Base-by-base conservation (phyloP, 2,329 filamentous ascomycete species). In the Aspergillus oerlinghausenensis region DNA sequence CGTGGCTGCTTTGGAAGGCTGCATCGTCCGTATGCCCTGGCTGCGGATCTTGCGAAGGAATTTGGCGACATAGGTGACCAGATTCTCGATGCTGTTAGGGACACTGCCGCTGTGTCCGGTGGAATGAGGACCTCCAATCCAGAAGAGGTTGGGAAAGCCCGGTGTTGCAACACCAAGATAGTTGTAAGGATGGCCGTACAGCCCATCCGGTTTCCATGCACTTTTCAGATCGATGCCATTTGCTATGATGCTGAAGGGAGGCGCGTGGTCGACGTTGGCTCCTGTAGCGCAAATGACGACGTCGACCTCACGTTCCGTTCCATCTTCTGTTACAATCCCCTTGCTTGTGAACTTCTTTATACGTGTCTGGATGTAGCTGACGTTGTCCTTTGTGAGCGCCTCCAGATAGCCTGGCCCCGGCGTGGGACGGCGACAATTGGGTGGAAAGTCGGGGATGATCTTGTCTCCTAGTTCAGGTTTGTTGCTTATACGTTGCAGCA, bases 221-320 rank as follows among this genome's bases (percentile, higher is more conserved):
- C 77, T 70, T 10, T 76, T 72, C 1, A 89, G 73, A 55, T 86
- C 79, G 8, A 78, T 69, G 2, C 81, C 84, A 50, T 79, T 71
- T 1, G 83, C 81, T 25, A 77, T 74, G 60, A 90, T 82, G 0
- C 83, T 76, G 60, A 89, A 89, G 0, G 80, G 80, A 0, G 85
- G 85, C 0, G 81, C 74, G 70, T 82, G 77, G 60, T 84, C 79
- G 10, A 80, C 77, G 61, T 88, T 86, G 8, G 85, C 84, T 1
- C 88, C 88, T 0, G 88, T 90, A 1, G 86, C 84, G 63, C 86
- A 89, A 62, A 90, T 84, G 4, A 89, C 75, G 14, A 84, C 83
- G 58, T 88, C 86, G 0, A 87, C 84, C 17, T 83, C 77, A 3
- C 84, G 74, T 29, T 81, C 75, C 0, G 67, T 67, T 1, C 85